Evolutionary conservation across 257 asterid species (phyloP), one percentile per base, ranked within the genome.

Genomic region (Coffea canephora): DNA sequence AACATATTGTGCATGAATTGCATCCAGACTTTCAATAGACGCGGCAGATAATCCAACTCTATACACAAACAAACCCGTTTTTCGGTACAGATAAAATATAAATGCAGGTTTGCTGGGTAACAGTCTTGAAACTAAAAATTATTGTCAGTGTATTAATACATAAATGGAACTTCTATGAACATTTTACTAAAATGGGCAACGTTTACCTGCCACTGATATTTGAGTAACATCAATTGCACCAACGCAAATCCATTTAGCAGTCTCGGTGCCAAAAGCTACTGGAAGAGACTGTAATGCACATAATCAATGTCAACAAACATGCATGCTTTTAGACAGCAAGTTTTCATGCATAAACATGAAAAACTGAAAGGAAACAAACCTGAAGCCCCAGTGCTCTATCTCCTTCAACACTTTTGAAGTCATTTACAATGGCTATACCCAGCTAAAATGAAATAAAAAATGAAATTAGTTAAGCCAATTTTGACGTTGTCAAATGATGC

Each of bases 241-340:
- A 74, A 95, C 98, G 64, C 97, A 95, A 71, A 95, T 93, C 99
- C 99, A 95, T 82, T 95, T 95, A n/a, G 99, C 98, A 82, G 97
- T 82, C 87, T 95, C 99, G 71, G 87, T 75, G 75, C 99, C 99
- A 85, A 95, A 95, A 81, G 98, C 99, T 79, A 93, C 99, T 3
- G 97, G 99, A 61, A 95, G 94, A 21, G 99, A 95, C 98, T 95
- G 92, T 21, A 83, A 79, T 34, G n/a, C 75, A 64, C 34, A 15
- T 45, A 57, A 70, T 18, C 73, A 18, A 78, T 75, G 69, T 77
- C 65, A 70, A 74, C 70, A 23, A 62, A 39, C 78, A 77, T 27
- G 34, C 36, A 74, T 61, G 69, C 43, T 69, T 68, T 34, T n/a
- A 75, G 13, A 77, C 41, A 45, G 23, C 39, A 31, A 59, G 62